Base-by-base conservation (phyloP, 2,329 filamentous ascomycete species). In the Colletotrichum agaves region DNA sequence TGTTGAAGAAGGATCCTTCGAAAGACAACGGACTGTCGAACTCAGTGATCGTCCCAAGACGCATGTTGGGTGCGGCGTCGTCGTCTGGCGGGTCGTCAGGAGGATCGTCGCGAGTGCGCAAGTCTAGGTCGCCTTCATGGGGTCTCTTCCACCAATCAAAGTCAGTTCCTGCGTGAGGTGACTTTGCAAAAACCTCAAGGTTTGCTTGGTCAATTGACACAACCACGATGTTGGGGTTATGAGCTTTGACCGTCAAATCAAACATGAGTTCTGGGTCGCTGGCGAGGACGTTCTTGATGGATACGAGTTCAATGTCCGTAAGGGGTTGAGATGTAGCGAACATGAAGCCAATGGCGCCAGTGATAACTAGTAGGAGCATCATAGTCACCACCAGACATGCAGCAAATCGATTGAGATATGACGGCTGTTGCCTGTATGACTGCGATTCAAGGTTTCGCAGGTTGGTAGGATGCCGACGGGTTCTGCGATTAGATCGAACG, bases 211-310 rank as follows among this genome's bases (percentile, higher is more conserved):
- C 90, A 41, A 99, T 89, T 2, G 91, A 91, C 46, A 99, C 91
- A 2, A 93, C 90, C 43, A 98, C 91, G 44, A 98, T 90, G 73
- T 98, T 99, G 1, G 95, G 94, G 76, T 99, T 99, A 73, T 95
- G 85, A 0, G 95, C 96, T 72, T 89, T 89, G 67, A 99, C 93
- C 19, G 93, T 89, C 55, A 99, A 82, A 78, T 99, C 95, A 74
- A 98, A 87, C 88, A 99, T 97, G 46, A 99, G 86, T 77, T 98
- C 94, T 77, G 97, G 93, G 78, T 97, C 93, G 73, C 93, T 97
- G 2, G 94, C 94, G 55, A 98, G 87, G 23, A 99, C 93, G 72
- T 97, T 97, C 73, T 91, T 89, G 72, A 99, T 93, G 70, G 91
- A 90, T 62, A 91, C 83, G 49, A 98, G 88, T 71, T 91, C 85